A percentile compares a stretch with the other conserved stretches of the same genome.
Conservation (phyloP, 1,284 basidiomycete species). For the Apiotrichum siamense region DNA sequence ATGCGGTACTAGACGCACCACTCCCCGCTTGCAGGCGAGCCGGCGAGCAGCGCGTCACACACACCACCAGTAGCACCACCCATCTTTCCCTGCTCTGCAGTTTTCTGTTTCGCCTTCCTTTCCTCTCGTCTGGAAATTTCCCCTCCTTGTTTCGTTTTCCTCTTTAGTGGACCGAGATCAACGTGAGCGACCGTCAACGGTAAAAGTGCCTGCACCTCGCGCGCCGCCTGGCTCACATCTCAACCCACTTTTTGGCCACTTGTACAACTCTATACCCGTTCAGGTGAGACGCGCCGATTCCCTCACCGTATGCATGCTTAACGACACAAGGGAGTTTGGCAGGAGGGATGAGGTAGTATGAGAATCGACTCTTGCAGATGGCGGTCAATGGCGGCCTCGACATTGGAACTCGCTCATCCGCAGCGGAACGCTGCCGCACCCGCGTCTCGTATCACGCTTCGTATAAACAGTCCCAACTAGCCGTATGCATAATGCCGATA, state of each 20-base stretch:
- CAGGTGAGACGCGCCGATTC: not conserved
- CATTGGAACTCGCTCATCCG: too few species aligned
- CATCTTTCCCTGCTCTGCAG: not conserved
- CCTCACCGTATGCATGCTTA: not conserved
- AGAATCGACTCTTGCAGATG: too few species aligned
- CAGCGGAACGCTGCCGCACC: too few species aligned
- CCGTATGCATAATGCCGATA: too few species aligned
- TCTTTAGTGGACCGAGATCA: too few species aligned
- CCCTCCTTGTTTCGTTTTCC: too few species aligned
- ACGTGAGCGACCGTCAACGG: too few species aligned
- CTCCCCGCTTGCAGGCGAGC: not conserved
- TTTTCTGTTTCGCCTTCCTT: not conserved
- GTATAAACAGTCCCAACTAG: too few species aligned
- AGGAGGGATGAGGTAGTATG: not conserved
- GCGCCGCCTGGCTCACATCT: too few species aligned
- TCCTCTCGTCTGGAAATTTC: not conserved
- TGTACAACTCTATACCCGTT: slow-evolving; percentile 1
- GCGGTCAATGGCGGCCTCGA: too few species aligned
- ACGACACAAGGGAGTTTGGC: not conserved
- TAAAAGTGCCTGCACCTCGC: too few species aligned
- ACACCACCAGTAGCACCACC: not conserved
- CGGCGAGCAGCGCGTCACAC: not conserved
- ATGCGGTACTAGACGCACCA: slow-evolving; percentile 22
- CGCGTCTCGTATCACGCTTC: too few species aligned
- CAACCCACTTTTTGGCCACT: not conserved